phyloP scores from a whole-genome alignment of 768 basidiomycete genomes.

The Dendrothele bispora region DNA sequence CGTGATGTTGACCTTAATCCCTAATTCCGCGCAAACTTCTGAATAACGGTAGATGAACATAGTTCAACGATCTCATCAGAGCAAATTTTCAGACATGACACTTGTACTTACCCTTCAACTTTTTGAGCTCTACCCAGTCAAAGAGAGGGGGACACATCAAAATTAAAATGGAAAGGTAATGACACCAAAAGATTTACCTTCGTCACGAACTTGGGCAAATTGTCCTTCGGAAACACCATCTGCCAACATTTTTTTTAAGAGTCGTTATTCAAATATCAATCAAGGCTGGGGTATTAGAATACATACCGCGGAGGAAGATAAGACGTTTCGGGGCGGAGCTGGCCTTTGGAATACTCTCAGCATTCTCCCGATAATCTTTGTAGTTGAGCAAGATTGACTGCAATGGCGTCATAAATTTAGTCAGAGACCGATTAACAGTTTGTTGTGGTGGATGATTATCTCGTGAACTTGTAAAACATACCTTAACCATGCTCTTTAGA shows the following conservation, averaged over 20 bases:
- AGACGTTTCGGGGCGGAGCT: constrained; percentile 41
- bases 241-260: neutral
- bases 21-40: constrained; percentile 46
- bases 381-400: constrained; percentile 38
- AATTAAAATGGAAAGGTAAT: neutral
- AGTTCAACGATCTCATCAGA: too few species aligned
- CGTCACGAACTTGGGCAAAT: constrained; percentile 6
- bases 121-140: neutral
- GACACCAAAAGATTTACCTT: constrained; percentile 3
- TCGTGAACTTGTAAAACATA: constrained; percentile 1
- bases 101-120: constrained; percentile 2
- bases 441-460: too few species aligned
- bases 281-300: neutral
- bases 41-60: neutral
- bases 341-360: constrained; percentile 35
- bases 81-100: neutral
- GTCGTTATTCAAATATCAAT: neutral
- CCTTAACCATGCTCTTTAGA: constrained; percentile 46
- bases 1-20: constrained; percentile 47
- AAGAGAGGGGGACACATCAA: neutral
- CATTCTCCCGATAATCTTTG: constrained; percentile 33
- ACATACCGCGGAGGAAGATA: constrained; percentile 49
- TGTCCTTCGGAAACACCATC: constrained; percentile 17
- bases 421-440: neutral
- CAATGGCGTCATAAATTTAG: neutral